Evolutionary conservation across 2,329 filamentous ascomycete genomes (phyloP), one percentile per base, ranked within the genome.

Genomic region (Elsinoe fawcettii): DNA sequence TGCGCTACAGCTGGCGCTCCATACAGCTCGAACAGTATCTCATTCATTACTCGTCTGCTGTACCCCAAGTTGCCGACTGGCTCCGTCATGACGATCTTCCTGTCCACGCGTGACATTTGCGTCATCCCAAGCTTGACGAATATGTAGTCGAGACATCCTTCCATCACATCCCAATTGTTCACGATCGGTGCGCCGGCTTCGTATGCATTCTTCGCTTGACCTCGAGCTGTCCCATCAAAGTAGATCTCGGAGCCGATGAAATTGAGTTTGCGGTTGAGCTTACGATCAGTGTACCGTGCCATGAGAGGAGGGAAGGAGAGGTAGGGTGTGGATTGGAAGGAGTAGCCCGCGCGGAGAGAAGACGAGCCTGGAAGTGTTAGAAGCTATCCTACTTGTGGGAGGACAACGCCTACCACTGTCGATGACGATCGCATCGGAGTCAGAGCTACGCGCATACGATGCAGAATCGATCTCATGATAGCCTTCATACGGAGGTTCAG

Each of bases 131-230:
- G 75, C 74, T 96, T 97, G 63, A 96, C 79, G 70, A 99, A 99
- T 41, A 91, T 81, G 71, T 96, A 96, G 74, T 99, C 93, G 47
- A 99, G 74, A 4, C 96, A 79, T 59, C 92, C 90, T 72, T 99
- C 93, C 83, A 96, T 90, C 32, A 90, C 91, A 71, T 99, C 93
- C 90, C 95, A 99, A 69, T 97, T 97, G 71, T 89, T 91, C 60
- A 97, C 84, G 49, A 99, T 86, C 62, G 91, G 92, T 44, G 86
- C 92, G 22, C 91, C 91, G 1, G 86, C 82, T 70, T 99, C 93
- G 66, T 96, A 97, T 1, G 91, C 86, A 70, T 89, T 88, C 69
- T 92, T 86, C 59, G 95, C 86, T 70, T 97, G 93, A 9, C 90
- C 89, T 58, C 89, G 82, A 20, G 93, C 90, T 1, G 90, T 96